Evolutionary conservation across 176 grass and related monocot genomes (phyloP).

Genomic region (Areca catechu): DNA sequence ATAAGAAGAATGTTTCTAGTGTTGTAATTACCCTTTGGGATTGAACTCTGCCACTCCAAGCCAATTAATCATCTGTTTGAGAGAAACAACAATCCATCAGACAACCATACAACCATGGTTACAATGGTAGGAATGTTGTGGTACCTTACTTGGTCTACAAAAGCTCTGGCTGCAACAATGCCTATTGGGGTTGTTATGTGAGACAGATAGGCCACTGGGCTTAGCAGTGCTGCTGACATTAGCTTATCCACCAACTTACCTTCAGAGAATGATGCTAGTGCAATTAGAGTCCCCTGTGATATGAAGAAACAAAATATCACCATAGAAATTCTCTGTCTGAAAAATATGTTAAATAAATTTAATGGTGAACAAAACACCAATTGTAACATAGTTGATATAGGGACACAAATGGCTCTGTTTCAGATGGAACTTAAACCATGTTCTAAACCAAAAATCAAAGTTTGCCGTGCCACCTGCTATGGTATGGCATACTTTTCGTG

Average conservation of each 20-base stretch:
- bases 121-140: not conserved
- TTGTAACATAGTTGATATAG: no score
- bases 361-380: no score
- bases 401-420: no score
- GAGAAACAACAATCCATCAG: no score
- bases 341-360: no score
- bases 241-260: slow-evolving; percentile 50
- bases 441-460: no score
- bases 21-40: slow-evolving; percentile 32
- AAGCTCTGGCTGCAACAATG: slow-evolving; percentile 47
- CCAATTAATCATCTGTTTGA: not conserved
- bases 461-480: no score
- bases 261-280: slow-evolving; percentile 71
- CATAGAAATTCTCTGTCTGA: no score
- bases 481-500: no score
- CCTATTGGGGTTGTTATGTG: slow-evolving; percentile 67
- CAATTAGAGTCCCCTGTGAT: slow-evolving; percentile 65
- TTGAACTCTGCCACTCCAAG: slow-evolving; percentile 67
- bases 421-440: no score
- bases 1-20: no score
- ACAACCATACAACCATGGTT: no score
- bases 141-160: slow-evolving; percentile 44
- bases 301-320: not conserved
- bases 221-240: slow-evolving; percentile 62
- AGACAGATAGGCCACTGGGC: slow-evolving; percentile 65